Base-by-base conservation (phyloP, 2,329 filamentous ascomycete species). In the Furcasterigmium sp. region DNA sequence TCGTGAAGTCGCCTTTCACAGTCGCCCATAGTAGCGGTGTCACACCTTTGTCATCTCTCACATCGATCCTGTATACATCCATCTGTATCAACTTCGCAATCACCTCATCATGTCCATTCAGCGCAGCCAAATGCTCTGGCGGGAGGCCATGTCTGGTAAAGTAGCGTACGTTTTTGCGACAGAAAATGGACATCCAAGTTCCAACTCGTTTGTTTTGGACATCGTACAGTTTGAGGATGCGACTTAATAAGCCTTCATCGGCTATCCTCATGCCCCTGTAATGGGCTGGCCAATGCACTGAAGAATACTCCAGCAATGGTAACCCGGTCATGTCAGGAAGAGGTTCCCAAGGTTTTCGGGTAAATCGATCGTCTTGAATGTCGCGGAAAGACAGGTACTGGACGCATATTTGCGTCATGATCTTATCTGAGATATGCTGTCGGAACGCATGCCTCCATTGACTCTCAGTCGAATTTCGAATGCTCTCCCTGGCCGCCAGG, bases 241-340 rank as follows among this genome's bases (percentile, higher is more conserved):
- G 32, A 17, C 37, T 26, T 30, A 37, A 18, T 14, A 42, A 13
- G 21, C 34, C 40, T 9, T 29, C 40, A 15, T 37, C 20, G 10
- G 34, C 20, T 13, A 3, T 15, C 17, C 25, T 18, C 20, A 28
- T 29, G 37, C 11, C 9, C 21, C n/a, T 20, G 25, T n/a, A 42
- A 29, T 42, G 40, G n/a, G 32, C 30, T 28, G 40, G 40, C 40
- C 40, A 42, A 15, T 42, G 15, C 23, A 5, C 25, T 15, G 40
- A 18, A 15, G 40, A 37, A 19, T 42, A 42, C 32, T 35, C 23
- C 32, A 42, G 28, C 21, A 42, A 21, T 7, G 40, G 40, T 9
- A 37, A 37, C 11, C 37, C 32, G 9, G 14, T 26, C 14, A 26
- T 17, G 32, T 29, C 9, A 21, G 9, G 3, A 25, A 6, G 5